These are phyloP conservation scores for Leccinum longicurvipes DNA, from an alignment of 768 basidiomycete genomes.

Conservation along the genomic window DNA sequence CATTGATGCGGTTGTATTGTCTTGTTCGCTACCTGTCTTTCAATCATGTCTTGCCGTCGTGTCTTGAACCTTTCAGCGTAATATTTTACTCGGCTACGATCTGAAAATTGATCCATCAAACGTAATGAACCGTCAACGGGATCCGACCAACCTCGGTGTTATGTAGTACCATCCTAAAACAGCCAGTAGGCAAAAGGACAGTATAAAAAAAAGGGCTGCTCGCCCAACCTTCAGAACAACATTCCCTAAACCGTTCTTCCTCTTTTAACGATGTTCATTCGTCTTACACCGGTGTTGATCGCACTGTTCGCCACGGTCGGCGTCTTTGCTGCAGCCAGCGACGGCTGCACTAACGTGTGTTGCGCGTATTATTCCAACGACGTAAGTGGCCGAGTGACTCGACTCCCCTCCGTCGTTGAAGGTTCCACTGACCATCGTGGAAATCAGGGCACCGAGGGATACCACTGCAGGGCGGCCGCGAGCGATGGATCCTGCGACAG, in stretches of 20 bases:
- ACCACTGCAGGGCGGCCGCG: not conserved
- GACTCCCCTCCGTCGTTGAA: not conserved
- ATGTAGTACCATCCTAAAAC: too few relatives aligned
- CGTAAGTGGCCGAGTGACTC: constrained; percentile 1
- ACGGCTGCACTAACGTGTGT: not conserved
- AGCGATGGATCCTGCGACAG: not conserved
- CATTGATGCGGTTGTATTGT: too few relatives aligned
- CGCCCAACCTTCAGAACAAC: not conserved
- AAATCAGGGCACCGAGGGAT: not conserved
- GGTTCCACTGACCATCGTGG: not conserved
- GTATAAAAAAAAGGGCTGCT: too few relatives aligned
- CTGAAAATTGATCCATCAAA: too few relatives aligned
- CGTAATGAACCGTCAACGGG: too few relatives aligned
- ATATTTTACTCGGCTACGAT: too few relatives aligned
- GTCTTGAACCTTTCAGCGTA: too few relatives aligned
- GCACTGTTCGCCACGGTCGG: not conserved
- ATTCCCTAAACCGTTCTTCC: not conserved
- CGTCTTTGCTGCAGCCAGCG: not conserved
- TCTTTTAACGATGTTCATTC: not conserved
- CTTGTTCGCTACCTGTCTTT: too few relatives aligned
- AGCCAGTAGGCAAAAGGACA: too few relatives aligned
- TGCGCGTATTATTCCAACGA: not conserved
- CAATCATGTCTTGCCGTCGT: too few relatives aligned
- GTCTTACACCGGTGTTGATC: not conserved
- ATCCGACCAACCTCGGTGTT: too few relatives aligned